A percentile compares a stretch with the other conserved stretches of the same genome.
phyloP scores from a whole-genome alignment of 805 yeast genomes.

The Phaffomyces thermotolerans region DNA sequence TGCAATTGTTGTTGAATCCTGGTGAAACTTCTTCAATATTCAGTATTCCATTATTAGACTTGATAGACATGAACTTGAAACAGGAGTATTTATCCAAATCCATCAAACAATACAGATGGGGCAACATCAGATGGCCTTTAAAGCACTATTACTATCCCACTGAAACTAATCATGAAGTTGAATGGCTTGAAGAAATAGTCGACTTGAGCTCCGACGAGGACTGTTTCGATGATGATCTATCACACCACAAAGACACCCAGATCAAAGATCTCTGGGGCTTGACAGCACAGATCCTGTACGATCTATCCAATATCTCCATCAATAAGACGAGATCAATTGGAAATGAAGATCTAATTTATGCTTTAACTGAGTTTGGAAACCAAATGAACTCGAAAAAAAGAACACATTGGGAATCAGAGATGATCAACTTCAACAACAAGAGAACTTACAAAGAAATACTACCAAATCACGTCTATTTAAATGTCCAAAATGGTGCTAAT shows the following conservation, averaged over 20 bases:
- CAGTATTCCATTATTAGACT: conserved; percentile 62
- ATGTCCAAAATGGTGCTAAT: too few relatives aligned
- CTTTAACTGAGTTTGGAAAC: conserved; percentile 45
- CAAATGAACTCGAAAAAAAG: conserved; percentile 45
- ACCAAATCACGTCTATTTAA: conserved; percentile 20
- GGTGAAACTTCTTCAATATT: conserved; percentile 71
- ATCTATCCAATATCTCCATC: conserved; percentile 49
- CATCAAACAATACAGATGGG: conserved; percentile 49
- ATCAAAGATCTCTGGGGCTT: conserved; percentile 77
- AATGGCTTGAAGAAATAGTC: conserved; percentile 55
- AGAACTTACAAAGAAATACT: conserved; percentile 27
- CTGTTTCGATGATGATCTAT: conserved; percentile 12
- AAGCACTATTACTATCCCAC: conserved; percentile 57
- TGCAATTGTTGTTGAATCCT: conserved; percentile 51
- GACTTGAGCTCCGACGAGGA: conserved; percentile 54
- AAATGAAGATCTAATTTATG: conserved; percentile 60
- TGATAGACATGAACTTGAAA: conserved; percentile 27
- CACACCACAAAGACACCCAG: conserved; percentile 30
- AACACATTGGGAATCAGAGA: conserved; percentile 44
- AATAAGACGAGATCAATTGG: conserved; percentile 35
- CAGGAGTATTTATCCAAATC: conserved; percentile 28
- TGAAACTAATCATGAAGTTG: conserved; percentile 44
- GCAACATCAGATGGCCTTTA: conserved; percentile 60
- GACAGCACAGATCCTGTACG: conserved; percentile 73
- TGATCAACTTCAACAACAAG: conserved; percentile 35